Evolutionary conservation across 768 basidiomycete species (phyloP), one percentile per base, ranked within the genome.

Genomic region (Scleroderma bovista): DNA sequence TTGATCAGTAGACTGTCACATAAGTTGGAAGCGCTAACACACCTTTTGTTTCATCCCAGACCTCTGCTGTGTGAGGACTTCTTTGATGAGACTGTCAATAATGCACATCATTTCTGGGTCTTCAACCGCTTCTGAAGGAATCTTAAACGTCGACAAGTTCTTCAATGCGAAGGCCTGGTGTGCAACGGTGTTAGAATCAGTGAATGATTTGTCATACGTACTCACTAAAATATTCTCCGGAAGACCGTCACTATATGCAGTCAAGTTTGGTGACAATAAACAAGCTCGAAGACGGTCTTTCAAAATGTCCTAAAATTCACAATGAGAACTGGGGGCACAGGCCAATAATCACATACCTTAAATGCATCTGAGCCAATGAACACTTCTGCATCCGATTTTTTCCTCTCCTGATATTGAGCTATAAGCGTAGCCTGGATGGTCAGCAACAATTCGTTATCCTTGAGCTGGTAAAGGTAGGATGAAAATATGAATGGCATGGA

Each of bases 11-110:
- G 26, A 29, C 26, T 29, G 26, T 29, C 26, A 29, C 9, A 5
- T 29, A 5, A 9, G n/a, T n/a, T 29, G 26, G 26, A 9, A 29
- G 9, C 9, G 9, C 26, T 29, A 29, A 24, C 48, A 31, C 19
- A 49, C 48, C 48, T 49, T 49, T 20, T 40, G 48, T 31, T 49
- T 49, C 29, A 49, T 49, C 19, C 34, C 19, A 26, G 24, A 36
- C 3, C n/a, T 23, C 29, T 40, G 38, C 26, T 23, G n/a, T 7
- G 7, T 49, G 41, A 49, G 40, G 11, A 49, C 11, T 13, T 49
- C 48, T 26, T 49, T 49, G 17, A 49, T 49, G 22, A 49, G 26
- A 4, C 10, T 17, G 16, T 41, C 48, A n/a, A 49, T 19, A 26
- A 26, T 40, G 26, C 33, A 41, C 26, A 29, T 24, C 16, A 48